Evolutionary conservation across 345 rosid species (phyloP).

Genomic region (Lenwebbia sp.): DNA sequence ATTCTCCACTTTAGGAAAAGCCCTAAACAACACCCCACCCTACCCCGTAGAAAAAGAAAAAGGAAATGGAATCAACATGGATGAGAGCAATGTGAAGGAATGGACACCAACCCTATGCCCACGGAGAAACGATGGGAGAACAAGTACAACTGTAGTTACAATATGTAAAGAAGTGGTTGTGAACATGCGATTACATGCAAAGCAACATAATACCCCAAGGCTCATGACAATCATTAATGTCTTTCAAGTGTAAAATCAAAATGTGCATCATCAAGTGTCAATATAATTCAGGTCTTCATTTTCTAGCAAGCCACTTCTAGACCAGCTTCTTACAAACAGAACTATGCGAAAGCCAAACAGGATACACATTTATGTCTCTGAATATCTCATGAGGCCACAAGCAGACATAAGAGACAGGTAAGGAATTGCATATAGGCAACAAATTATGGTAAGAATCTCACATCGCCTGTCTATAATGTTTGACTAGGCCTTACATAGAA

Average conservation of each 20-base stretch:
- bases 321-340: background rate
- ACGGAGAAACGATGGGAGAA: background rate
- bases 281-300: background rate
- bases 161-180: background rate
- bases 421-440: background rate
- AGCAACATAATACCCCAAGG: background rate
- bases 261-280: background rate
- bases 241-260: background rate
- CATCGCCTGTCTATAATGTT: background rate
- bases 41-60: constrained; percentile 5
- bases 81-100: background rate
- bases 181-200: background rate
- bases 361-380: background rate
- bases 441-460: background rate
- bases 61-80: background rate
- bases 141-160: background rate
- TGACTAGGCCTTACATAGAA: background rate
- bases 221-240: background rate
- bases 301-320: background rate
- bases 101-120: background rate
- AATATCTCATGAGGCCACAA: background rate
- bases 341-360: background rate
- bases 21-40: constrained; percentile 7
- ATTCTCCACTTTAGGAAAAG: background rate
- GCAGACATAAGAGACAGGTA: background rate